Conservation (phyloP, 2,329 filamentous ascomycete genomes). For the Cladosporium sp. region DNA sequence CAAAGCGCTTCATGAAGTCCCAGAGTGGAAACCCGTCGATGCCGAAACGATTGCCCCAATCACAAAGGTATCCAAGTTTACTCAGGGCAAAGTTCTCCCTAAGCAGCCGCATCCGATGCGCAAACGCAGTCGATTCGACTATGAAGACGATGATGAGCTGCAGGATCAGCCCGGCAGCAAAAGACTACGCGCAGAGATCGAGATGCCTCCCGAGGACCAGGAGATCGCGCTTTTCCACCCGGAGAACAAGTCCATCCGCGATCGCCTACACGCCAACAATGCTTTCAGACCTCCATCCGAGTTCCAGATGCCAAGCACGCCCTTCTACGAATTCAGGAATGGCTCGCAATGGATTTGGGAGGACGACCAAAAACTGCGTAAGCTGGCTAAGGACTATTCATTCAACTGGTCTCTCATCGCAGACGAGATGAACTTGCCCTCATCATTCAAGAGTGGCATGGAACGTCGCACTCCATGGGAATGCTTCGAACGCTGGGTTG, state of each 20-base stretch:
- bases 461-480: constrained; percentile 95
- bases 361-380: constrained; percentile 85
- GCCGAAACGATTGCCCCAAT: neutral
- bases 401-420: constrained; percentile 98
- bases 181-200: constrained; percentile 36
- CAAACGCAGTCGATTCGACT: constrained; percentile 79
- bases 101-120: constrained; percentile 59
- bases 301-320: constrained; percentile 80
- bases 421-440: constrained; percentile 68
- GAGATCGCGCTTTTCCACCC: constrained; percentile 84
- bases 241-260: constrained; percentile 82
- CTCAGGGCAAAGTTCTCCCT: constrained; percentile 73
- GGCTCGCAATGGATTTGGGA: constrained; percentile 87
- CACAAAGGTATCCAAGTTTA: constrained; percentile 68
- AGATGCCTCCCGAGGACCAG: constrained; percentile 63
- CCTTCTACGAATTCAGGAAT: constrained; percentile 81
- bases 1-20: constrained; percentile 25
- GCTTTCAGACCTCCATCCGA: constrained; percentile 92
- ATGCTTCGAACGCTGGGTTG: constrained; percentile 96
- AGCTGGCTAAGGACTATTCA: constrained; percentile 81
- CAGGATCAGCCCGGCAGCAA: constrained; percentile 33
- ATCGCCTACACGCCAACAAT: constrained; percentile 83
- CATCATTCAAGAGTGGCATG: constrained; percentile 74
- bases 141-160: constrained; percentile 60
- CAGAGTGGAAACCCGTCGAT: constrained; percentile 13